These are phyloP conservation scores for Botrytis sinoallii DNA, from an alignment of 2,329 filamentous ascomycete species.

Conservation along the genomic window DNA sequence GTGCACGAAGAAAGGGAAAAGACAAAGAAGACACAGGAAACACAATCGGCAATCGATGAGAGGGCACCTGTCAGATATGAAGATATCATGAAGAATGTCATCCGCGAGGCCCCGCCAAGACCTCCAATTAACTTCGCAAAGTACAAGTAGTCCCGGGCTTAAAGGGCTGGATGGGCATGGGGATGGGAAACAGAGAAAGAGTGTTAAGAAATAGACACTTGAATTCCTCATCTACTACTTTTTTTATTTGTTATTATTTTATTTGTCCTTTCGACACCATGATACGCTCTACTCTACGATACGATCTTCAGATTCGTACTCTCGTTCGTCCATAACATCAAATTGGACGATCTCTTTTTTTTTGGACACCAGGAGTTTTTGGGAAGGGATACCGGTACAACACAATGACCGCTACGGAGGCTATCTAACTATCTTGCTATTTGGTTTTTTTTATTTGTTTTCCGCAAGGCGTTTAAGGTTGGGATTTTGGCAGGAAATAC, in stretches of 20 bases:
- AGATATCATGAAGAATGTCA: constrained; percentile 27
- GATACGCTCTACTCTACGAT: not conserved
- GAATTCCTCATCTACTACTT: not conserved
- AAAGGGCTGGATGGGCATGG: constrained; percentile 13
- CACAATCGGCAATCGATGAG: constrained; percentile 12
- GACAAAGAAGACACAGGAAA: not conserved
- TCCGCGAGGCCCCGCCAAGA: constrained; percentile 22
- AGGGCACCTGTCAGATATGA: constrained; percentile 24
- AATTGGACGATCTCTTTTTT: not conserved
- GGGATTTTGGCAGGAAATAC: not conserved
- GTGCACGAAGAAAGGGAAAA: not conserved
- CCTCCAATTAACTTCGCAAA: not conserved
- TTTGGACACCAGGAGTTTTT: not conserved
- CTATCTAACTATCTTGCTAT: constrained; percentile 9
- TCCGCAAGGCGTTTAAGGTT: not conserved
- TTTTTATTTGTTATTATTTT: not conserved
- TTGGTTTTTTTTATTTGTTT: not conserved
- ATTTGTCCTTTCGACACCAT: constrained; percentile 9
- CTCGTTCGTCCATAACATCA: not conserved
- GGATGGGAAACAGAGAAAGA: constrained; percentile 26
- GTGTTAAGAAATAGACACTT: constrained; percentile 21
- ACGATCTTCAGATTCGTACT: constrained; percentile 4
- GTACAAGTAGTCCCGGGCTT: constrained; percentile 9
- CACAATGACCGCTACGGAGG: constrained; percentile 11
- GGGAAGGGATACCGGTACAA: constrained; percentile 4